phyloP scores from a whole-genome alignment of 2,329 filamentous ascomycete species.

The Fusarium sp. region DNA sequence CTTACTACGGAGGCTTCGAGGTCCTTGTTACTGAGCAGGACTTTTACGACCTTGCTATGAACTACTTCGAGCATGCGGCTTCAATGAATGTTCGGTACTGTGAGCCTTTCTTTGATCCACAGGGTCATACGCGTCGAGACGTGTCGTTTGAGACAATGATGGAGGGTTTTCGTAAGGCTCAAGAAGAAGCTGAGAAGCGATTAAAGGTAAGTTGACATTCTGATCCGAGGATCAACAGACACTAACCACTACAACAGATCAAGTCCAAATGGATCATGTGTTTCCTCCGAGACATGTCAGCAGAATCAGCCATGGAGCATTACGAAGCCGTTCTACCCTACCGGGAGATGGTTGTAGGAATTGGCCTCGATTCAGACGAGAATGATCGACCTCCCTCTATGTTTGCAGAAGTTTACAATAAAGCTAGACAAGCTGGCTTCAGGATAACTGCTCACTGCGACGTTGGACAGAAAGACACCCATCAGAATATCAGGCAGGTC shows the following conservation, averaged over 20 bases:
- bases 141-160: conserved; percentile 72
- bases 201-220: not conserved
- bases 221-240: fast-evolving
- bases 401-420: conserved; percentile 56
- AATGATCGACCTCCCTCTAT: conserved; percentile 58
- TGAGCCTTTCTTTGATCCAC: conserved; percentile 84
- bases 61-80: conserved; percentile 75
- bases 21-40: conserved; percentile 73
- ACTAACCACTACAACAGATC: conserved; percentile 3
- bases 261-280: conserved; percentile 74
- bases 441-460: conserved; percentile 65
- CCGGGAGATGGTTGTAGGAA: conserved; percentile 56
- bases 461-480: conserved; percentile 61
- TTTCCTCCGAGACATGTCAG: conserved; percentile 76
- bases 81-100: conserved; percentile 75
- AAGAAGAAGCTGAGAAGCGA: conserved; percentile 62
- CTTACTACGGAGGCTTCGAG: conserved; percentile 82
- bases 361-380: conserved; percentile 62
- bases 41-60: conserved; percentile 77
- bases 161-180: conserved; percentile 69
- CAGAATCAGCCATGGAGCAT: conserved; percentile 75
- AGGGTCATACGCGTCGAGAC: conserved; percentile 75
- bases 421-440: conserved; percentile 56
- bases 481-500: conserved; percentile 63
- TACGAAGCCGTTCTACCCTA: conserved; percentile 61